Evolutionary conservation across 768 basidiomycete genomes (phyloP).

Genomic region (Trametes cinnabarina): DNA sequence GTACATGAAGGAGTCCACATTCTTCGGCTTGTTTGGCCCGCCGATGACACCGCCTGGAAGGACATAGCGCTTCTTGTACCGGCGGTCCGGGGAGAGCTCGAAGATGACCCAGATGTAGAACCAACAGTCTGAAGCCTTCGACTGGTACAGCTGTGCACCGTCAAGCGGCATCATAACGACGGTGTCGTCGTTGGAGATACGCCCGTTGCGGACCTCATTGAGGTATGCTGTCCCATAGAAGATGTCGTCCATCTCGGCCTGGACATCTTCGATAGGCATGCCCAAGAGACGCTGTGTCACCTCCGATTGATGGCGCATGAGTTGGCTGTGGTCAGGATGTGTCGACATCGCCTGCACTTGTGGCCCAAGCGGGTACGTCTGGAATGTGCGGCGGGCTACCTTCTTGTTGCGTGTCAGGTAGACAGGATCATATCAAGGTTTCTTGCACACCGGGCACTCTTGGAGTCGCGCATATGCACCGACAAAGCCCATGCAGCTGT

Average conservation of each 20-base stretch:
- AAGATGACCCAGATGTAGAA: conserved; percentile 31
- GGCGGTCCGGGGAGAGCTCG: conserved; percentile 21
- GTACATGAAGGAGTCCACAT: conserved; percentile 32
- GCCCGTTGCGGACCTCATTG: conserved; percentile 18
- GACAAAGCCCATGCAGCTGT: too few species aligned
- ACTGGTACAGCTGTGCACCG: conserved; percentile 29
- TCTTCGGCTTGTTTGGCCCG: conserved; percentile 34
- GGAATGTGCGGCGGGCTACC: conserved; percentile 33
- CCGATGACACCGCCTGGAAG: conserved; percentile 28
- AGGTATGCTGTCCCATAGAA: conserved; percentile 30
- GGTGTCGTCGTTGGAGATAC: conserved; percentile 26
- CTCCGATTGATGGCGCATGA: conserved; percentile 8
- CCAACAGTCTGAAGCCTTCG: conserved; percentile 35
- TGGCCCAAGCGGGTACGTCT: conserved; percentile 42
- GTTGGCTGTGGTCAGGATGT: neutral
- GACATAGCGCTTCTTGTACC: conserved; percentile 32
- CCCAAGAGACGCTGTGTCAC: neutral
- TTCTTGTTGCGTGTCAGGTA: neutral
- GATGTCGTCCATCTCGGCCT: conserved; percentile 31
- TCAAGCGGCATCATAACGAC: conserved; percentile 27
- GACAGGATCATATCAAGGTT: conserved; percentile 29
- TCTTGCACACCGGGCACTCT: conserved; percentile 31
- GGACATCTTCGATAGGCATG: neutral
- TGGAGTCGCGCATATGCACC: conserved; percentile 34
- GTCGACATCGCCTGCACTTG: conserved; percentile 40